phyloP scores from a whole-genome alignment of 2,329 filamentous ascomycete species.

The Arthrobotrys sphaeroides region DNA sequence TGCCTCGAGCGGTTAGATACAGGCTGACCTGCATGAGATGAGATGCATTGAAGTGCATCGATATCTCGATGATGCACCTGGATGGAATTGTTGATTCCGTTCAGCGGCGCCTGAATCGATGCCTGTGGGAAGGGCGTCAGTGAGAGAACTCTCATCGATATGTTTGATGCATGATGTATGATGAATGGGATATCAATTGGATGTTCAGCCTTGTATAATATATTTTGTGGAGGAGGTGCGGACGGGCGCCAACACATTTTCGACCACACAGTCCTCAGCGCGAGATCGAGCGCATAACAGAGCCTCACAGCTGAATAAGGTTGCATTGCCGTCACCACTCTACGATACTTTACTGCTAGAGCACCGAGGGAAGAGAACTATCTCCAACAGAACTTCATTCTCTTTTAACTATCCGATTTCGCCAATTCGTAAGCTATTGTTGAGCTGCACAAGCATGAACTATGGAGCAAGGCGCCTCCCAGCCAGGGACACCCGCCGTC shows the following conservation, averaged over 20 bases:
- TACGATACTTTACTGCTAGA: too few species aligned
- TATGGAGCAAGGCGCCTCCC: conserved; percentile 14
- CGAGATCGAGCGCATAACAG: conserved; percentile 8
- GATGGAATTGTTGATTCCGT: neutral
- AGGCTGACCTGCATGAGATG: neutral
- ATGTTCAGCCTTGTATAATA: neutral
- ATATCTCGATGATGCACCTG: neutral
- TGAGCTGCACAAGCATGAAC: too few species aligned
- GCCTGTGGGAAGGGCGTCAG: too few species aligned
- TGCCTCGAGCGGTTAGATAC: conserved; percentile 6
- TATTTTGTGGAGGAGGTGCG: neutral
- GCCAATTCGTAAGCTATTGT: too few species aligned
- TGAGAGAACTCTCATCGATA: too few species aligned
- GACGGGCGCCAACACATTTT: conserved; percentile 35
- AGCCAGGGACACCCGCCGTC: conserved; percentile 13
- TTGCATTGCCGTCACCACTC: neutral
- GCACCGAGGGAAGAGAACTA: too few species aligned
- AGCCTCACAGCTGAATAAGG: neutral
- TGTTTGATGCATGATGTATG: too few species aligned
- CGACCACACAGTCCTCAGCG: too few species aligned
- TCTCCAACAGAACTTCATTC: too few species aligned
- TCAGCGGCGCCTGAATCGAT: too few species aligned
- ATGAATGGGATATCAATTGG: too few species aligned
- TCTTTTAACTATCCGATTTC: too few species aligned
- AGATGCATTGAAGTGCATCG: neutral